These are phyloP conservation scores for Candida nanaspora DNA, from an alignment of 805 yeast species.

Conservation along the genomic window DNA sequence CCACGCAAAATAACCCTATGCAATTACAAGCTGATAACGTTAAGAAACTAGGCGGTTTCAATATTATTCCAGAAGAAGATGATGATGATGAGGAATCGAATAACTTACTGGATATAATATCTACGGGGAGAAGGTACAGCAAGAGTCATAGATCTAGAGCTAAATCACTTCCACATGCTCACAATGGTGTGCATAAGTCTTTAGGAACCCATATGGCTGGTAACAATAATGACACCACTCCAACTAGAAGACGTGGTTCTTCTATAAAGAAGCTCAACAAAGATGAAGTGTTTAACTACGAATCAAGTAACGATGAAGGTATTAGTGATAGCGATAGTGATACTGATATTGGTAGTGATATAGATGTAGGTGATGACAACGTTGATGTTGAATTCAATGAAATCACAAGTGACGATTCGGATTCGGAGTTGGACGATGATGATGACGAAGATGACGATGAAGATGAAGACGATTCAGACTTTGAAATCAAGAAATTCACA, in stretches of 20 bases:
- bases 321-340: not conserved
- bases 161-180: too few species aligned
- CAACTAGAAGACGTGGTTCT: not conserved
- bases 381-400: conserved; percentile 15
- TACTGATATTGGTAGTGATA: conserved; percentile 12
- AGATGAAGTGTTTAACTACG: not conserved
- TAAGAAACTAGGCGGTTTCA: not conserved
- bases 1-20: not conserved
- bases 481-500: not conserved
- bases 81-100: conserved; percentile 3
- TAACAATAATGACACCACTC: not conserved
- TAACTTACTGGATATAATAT: conserved; percentile 1
- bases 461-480: conserved; percentile 9
- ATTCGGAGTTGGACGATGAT: conserved; percentile 11
- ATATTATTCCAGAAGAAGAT: conserved; percentile 9
- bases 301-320: not conserved
- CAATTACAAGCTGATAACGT: not conserved
- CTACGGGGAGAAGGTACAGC: conserved; percentile 1
- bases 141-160: too few species aligned
- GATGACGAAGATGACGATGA: conserved; percentile 12
- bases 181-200: too few species aligned
- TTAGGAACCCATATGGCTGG: not conserved
- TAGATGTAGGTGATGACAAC: conserved; percentile 15
- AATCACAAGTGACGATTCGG: too few species aligned
- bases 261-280: not conserved